These are phyloP conservation scores for Penicillium sp. DNA, from an alignment of 2,329 filamentous ascomycete species.

Conservation along the genomic window DNA sequence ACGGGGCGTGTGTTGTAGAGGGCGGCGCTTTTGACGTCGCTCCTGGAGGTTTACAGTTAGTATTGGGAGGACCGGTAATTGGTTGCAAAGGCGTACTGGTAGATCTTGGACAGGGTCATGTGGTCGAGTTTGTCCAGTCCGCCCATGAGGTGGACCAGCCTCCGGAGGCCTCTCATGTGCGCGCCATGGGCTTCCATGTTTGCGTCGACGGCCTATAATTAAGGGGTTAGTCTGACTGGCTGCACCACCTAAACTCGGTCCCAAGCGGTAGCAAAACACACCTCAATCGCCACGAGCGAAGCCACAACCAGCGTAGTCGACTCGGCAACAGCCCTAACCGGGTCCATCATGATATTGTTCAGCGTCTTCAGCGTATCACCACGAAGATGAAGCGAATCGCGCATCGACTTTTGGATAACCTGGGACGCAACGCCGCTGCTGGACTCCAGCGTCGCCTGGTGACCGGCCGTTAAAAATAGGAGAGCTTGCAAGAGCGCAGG, in stretches of 20 bases:
- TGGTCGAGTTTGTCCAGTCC: constrained; percentile 4
- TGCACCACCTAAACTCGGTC: too few relatives aligned
- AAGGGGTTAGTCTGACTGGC: too few relatives aligned
- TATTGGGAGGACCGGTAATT: background rate
- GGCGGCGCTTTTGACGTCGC: background rate
- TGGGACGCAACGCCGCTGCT: background rate
- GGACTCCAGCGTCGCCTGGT: constrained; percentile 2
- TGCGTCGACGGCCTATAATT: constrained; percentile 6
- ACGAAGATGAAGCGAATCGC: constrained; percentile 4
- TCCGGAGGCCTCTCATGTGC: constrained; percentile 9
- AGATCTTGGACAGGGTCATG: constrained; percentile 9
- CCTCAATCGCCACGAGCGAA: constrained; percentile 5
- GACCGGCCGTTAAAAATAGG: constrained; percentile 5
- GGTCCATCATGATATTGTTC: constrained; percentile 4
- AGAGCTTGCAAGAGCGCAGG: constrained; percentile 2
- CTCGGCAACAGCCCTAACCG: constrained; percentile 2
- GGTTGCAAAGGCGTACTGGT: background rate
- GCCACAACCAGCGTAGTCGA: constrained; percentile 5
- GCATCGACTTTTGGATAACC: background rate
- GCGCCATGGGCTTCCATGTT: constrained; percentile 1
- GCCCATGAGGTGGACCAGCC: background rate
- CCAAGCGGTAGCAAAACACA: background rate
- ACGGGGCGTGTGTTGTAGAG: background rate
- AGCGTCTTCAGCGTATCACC: constrained; percentile 2
- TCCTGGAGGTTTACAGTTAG: background rate